phyloP scores from a whole-genome alignment of 805 yeast species.

The Tetrapisispora phaffii region DNA sequence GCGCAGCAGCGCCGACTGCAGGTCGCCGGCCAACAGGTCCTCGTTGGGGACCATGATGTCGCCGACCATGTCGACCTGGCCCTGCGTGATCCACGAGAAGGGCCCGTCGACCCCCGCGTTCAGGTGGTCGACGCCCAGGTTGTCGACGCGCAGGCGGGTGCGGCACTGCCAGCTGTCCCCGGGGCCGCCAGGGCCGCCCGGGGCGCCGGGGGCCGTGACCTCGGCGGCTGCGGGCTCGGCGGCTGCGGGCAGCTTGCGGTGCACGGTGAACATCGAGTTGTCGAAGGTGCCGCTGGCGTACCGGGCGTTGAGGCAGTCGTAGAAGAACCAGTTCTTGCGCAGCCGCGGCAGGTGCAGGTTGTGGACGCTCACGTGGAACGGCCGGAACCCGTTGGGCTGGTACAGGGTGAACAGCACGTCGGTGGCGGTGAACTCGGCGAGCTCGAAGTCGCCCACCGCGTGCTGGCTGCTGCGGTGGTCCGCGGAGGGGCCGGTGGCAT shows the following conservation, averaged over 20 bases:
- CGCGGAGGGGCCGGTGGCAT: too few relatives aligned
- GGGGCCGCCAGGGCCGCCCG: not conserved
- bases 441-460: constrained; percentile 86
- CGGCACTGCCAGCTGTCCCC: constrained; percentile 41
- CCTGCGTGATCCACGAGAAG: constrained; percentile 92
- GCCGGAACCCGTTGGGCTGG: constrained; percentile 75
- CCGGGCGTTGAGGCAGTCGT: constrained; percentile 76
- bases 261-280: constrained; percentile 84
- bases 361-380: constrained; percentile 80
- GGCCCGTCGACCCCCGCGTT: constrained; percentile 90
- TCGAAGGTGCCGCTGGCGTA: constrained; percentile 87
- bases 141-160: constrained; percentile 75
- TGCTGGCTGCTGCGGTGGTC: constrained; percentile 70
- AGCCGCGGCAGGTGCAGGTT: constrained; percentile 70
- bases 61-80: constrained; percentile 88
- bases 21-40: not conserved
- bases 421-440: constrained; percentile 70
- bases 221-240: not conserved
- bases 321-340: constrained; percentile 88
- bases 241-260: constrained; percentile 34
- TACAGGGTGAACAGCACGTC: constrained; percentile 74
- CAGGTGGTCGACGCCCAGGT: constrained; percentile 76
- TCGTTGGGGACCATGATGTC: constrained; percentile 70
- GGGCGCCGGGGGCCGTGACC: not conserved
- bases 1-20: not conserved